Base-by-base conservation (phyloP, 345 rosid genomes). In the Hibiscus syriacus region DNA sequence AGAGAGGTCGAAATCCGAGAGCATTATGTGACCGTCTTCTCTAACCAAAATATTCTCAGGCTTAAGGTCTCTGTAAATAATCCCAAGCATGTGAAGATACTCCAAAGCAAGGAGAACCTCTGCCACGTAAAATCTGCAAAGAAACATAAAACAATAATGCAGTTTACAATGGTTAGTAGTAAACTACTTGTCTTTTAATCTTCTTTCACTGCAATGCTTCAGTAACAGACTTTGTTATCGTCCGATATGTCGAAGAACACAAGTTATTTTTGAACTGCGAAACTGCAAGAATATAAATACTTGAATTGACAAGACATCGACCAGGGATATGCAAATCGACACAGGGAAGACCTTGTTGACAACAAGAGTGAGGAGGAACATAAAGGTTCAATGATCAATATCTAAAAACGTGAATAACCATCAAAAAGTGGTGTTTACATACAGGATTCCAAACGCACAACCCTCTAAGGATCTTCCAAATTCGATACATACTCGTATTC, bases 41-140 rank as follows among this genome's bases (percentile, higher is more conserved):
- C 82, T 81, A 25, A 88, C 87, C 55, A 88, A 73, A 20, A 88
- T 91, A 64, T 88, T 90, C 76, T 91, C 97, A 1, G 97, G 96
- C 76, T 89, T 89, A 17, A 87, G 88, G 73, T 89, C 97, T 68
- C 96, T 79, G 80, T 89, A 89, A 46, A 91, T 84, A 69, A 91
- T 85, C 67, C 97, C 97, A 39, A 91, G 91, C 96, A 88, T 87
- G 74, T 91, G 97, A 70, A 91, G 77, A 72, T 91, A 91, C 79
- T 91, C 97, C 81, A 91, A 49, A 36, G 97, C 87, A 7, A 91
- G 87, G 68, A 91, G 90, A 48, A 88, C 91, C 80, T 91, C 97
- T 4, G 97, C 96, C 27, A 85, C 91, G 10, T 90, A 90, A 66
- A 90, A 90, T 68, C 97, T 90, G 82, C 60, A 36, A 27, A 5